A percentile compares a stretch with the other conserved stretches of the same genome.
Evolutionary conservation across 495 filamentous ascomycete species (phyloP).

Genomic region (Aspergillus diversus): DNA sequence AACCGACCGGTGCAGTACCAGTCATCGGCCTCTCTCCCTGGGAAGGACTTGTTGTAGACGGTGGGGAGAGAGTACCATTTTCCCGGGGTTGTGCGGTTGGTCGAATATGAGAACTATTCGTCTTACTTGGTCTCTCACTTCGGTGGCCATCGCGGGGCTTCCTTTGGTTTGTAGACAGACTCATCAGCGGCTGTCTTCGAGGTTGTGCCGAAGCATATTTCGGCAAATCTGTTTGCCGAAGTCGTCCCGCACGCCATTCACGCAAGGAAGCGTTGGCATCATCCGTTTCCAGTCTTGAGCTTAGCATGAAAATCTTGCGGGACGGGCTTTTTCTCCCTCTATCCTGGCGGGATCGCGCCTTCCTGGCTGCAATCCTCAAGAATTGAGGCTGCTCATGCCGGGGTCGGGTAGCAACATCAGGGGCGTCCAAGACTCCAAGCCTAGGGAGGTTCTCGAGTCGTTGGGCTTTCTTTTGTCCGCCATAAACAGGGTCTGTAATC

Average conservation of each 20-base stretch:
- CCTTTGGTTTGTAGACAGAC: slow-evolving; percentile 26
- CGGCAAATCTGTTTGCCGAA: slow-evolving; percentile 49
- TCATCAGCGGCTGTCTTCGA: slow-evolving; percentile 28
- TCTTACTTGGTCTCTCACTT: slow-evolving; percentile 14
- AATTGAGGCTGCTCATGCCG: slow-evolving; percentile 63
- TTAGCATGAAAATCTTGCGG: slow-evolving; percentile 72
- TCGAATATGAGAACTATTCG: slow-evolving; percentile 2
- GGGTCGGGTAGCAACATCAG: slow-evolving; percentile 42
- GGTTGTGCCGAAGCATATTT: slow-evolving; percentile 25
- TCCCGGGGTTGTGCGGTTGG: slow-evolving; percentile 4
- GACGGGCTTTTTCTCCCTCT: slow-evolving; percentile 75
- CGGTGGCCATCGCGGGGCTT: slow-evolving; percentile 9
- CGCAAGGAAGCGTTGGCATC: slow-evolving; percentile 70
- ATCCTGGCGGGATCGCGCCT: slow-evolving; percentile 62
- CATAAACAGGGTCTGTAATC: slow-evolving; percentile 38
- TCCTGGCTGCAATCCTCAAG: slow-evolving; percentile 75
- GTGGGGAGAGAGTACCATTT: neutral
- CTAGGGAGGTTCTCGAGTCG: slow-evolving; percentile 42
- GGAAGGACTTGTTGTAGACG: neutral
- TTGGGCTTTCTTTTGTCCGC: slow-evolving; percentile 34
- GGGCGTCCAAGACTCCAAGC: slow-evolving; percentile 75
- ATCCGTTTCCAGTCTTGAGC: slow-evolving; percentile 70
- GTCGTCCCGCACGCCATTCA: slow-evolving; percentile 76
- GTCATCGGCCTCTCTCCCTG: slow-evolving; percentile 12
- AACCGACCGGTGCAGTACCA: neutral